Evolutionary conservation across 345 rosid species (phyloP).

Genomic region (Heritiera fomes): DNA sequence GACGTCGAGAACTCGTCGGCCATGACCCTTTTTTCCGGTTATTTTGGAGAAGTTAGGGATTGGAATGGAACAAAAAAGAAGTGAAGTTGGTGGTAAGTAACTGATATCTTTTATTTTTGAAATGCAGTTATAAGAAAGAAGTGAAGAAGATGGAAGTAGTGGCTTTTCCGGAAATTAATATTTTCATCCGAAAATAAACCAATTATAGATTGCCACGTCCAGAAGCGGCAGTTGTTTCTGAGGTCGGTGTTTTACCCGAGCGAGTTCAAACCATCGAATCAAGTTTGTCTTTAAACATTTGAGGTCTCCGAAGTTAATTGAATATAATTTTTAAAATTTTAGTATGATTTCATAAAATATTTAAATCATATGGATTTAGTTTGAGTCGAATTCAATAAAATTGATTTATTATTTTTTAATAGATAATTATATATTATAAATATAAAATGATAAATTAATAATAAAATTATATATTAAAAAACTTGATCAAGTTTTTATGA

Average conservation of each 20-base stretch:
- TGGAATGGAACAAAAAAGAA: not conserved
- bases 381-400: no score
- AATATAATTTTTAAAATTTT: no score
- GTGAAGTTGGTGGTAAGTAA: not conserved
- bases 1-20: conserved; percentile 56
- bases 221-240: not conserved
- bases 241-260: not conserved
- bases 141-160: not conserved
- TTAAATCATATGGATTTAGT: no score
- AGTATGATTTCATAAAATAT: no score
- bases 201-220: not conserved
- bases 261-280: no score
- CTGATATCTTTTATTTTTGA: not conserved
- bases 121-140: not conserved
- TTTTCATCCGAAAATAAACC: not conserved
- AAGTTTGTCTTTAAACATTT: no score
- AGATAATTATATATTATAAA: no score
- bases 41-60: not conserved
- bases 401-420: no score
- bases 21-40: conserved; percentile 34
- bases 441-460: no score
- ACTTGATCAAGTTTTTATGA: no score
- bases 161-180: not conserved
- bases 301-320: no score
- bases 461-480: no score